These are phyloP conservation scores for Lentinus brumalis DNA, from an alignment of 768 basidiomycete genomes.

Conservation along the genomic window DNA sequence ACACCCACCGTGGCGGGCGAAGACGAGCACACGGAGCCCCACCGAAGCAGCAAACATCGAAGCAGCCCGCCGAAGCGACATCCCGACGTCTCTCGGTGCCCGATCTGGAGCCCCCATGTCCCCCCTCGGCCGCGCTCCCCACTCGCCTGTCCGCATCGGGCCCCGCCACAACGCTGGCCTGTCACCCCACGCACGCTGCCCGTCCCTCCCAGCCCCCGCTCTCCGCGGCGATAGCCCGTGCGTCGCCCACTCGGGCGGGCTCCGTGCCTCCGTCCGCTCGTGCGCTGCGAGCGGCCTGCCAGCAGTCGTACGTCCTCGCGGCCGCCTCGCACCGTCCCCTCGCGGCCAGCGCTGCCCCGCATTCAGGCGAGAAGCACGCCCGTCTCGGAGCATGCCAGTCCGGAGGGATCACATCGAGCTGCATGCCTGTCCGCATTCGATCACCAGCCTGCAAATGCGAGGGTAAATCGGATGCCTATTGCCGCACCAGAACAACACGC, in stretches of 20 bases:
- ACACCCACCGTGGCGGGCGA: not conserved
- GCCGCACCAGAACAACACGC: not conserved
- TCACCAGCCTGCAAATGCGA: not conserved
- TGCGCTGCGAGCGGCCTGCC: not conserved
- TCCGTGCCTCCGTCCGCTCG: not conserved
- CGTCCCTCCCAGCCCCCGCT: not conserved
- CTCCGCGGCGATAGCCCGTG: constrained; percentile 8
- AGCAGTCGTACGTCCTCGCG: not conserved
- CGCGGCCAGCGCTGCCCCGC: not conserved
- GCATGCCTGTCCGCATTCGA: not conserved
- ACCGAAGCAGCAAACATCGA: constrained; percentile 13
- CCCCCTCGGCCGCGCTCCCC: not conserved
- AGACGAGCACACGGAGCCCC: not conserved
- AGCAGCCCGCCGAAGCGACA: not conserved
- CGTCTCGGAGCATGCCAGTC: not conserved
- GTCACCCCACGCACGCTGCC: not conserved
- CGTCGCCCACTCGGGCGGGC: not conserved
- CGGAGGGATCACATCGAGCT: not conserved
- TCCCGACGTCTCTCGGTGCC: constrained; percentile 4
- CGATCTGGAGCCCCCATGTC: constrained; percentile 2
- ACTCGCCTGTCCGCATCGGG: constrained; percentile 4
- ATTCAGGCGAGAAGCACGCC: not conserved
- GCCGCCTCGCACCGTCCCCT: not conserved
- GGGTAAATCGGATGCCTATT: constrained; percentile 13
- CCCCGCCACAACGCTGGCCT: constrained; percentile 8